phyloP scores from a whole-genome alignment of 1,139 yeast species.

The Zygosaccharomyces sapae region DNA sequence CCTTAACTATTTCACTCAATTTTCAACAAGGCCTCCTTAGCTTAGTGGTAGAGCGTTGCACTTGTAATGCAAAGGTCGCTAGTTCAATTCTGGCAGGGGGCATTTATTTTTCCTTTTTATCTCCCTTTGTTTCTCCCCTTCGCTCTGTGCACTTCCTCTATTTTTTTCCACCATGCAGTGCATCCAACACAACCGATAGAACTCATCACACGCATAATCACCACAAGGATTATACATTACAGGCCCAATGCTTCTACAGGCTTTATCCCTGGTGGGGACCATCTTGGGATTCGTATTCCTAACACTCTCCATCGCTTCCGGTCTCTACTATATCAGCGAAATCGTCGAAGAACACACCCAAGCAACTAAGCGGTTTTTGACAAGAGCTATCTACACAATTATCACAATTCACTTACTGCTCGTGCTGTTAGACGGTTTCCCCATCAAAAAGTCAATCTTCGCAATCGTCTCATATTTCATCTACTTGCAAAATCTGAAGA shows the following conservation, averaged over 20 bases:
- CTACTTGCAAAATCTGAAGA: constrained; percentile 69
- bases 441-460: constrained; percentile 59
- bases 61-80: constrained; percentile 95
- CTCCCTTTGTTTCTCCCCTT: too few relatives aligned
- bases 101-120: constrained; percentile 11
- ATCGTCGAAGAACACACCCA: constrained; percentile 91
- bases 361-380: constrained; percentile 68
- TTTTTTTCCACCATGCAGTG: too few relatives aligned
- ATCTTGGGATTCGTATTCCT: constrained; percentile 71
- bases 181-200: too few relatives aligned
- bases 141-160: too few relatives aligned
- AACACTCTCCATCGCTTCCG: constrained; percentile 76
- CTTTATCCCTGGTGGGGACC: constrained; percentile 65
- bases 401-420: constrained; percentile 53
- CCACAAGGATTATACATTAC: too few relatives aligned
- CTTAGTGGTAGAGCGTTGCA: constrained; percentile 96
- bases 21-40: constrained; percentile 44
- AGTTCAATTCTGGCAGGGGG: constrained; percentile 90
- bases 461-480: constrained; percentile 67
- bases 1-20: background rate
- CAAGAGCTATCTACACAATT: constrained; percentile 56
- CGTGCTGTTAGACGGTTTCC: constrained; percentile 71
- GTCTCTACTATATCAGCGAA: constrained; percentile 85
- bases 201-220: too few relatives aligned
- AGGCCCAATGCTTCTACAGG: constrained; percentile 45